Conservation (phyloP, 495 filamentous ascomycete genomes). For the Letharia lupina region DNA sequence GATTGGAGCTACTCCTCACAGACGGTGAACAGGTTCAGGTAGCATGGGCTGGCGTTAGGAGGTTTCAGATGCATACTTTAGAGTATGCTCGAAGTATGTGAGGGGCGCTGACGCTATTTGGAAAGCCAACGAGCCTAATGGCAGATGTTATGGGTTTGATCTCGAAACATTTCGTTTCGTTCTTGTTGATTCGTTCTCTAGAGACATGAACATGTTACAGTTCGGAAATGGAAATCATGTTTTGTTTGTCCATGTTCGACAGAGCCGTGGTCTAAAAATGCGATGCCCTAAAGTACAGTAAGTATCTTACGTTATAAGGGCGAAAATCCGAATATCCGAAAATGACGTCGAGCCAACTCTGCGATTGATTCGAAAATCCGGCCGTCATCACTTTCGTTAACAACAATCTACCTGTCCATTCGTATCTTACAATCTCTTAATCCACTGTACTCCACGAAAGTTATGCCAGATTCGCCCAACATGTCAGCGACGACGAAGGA, state of each 20-base stretch:
- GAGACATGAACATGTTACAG: too few relatives aligned
- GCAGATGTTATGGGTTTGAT: not conserved
- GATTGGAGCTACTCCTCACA: slow-evolving; percentile 18
- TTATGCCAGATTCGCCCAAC: slow-evolving; percentile 35
- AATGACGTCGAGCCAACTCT: not conserved
- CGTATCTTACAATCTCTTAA: too few relatives aligned
- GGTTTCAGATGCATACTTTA: not conserved
- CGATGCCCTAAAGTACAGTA: too few relatives aligned
- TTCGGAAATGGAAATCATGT: too few relatives aligned
- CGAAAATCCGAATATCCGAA: not conserved
- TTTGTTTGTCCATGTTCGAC: too few relatives aligned
- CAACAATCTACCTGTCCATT: too few relatives aligned
- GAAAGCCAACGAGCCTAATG: not conserved
- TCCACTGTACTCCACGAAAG: not conserved
- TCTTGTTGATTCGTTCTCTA: too few relatives aligned
- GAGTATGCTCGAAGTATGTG: not conserved
- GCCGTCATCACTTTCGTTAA: too few relatives aligned
- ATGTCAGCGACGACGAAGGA: slow-evolving; percentile 56
- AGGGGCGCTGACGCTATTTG: not conserved
- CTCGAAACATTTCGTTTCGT: too few relatives aligned
- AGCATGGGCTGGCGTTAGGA: not conserved
- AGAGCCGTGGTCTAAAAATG: not conserved
- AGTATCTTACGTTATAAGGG: not conserved
- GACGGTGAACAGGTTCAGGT: slow-evolving; percentile 6
- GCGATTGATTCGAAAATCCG: too few relatives aligned